Base-by-base conservation (phyloP, 2,329 filamentous ascomycete species). In the Ascochyta fabae region DNA sequence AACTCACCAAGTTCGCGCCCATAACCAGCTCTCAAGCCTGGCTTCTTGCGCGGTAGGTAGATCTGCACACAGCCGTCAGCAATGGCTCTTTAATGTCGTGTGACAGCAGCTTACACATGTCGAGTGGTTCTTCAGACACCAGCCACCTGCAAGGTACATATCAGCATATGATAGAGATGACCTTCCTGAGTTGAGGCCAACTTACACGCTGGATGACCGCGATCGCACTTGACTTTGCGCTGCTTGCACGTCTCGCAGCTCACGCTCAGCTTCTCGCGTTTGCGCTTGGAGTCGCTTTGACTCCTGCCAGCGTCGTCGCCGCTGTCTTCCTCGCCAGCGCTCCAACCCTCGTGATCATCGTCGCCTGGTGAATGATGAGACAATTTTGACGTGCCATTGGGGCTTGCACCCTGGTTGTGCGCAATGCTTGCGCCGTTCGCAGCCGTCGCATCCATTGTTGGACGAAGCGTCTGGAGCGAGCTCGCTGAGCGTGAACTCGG, bases 171-270 rank as follows among this genome's bases (percentile, higher is more conserved):
- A 39, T 15, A 15, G 16, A 27, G 12, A 24, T 22, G 10, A 27
- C 3, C 5, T 19, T 22, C 13, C 0, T 15, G 19, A 23, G 16
- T 23, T 6, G 16, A 13, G 19, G 26, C 16, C 27, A 23, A 59
- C 58, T 55, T 46, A 74, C 88, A 90, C n/a, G 86, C 85, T 1
- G 90, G 90, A 66, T 91, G 88, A 5, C 86, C 87, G 33, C 90
- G 85, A 75, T 93, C 89, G 75, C 74, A 78, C 77, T 77, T 77
- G 48, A 91, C 89, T 81, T 93, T 94, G 78, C 90, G 81, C 74
- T 90, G 87, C 76, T 93, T 92, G 79, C 90, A 55, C 45, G 90
- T 82, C 77, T 93, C 90, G 70, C 90, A 85, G 66, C 80, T 83
- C 31, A 84, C 83, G 45, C 77, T 79, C 70, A 83, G 76, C 40